Conservation (phyloP, 1,284 basidiomycete species). For the Cryptococcus sp. region DNA sequence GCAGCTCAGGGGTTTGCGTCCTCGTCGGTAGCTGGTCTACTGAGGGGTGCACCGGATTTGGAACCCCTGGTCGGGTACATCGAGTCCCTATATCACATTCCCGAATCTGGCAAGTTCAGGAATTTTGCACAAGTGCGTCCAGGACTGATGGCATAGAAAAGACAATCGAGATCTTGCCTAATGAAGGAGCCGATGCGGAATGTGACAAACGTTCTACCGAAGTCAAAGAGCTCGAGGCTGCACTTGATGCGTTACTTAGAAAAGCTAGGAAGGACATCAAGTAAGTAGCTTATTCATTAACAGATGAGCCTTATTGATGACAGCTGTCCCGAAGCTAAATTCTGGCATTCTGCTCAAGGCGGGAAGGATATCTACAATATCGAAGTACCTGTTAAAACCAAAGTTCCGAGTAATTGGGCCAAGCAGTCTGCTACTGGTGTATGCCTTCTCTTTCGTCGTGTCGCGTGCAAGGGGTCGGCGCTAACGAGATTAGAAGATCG, state of each 20-base stretch:
- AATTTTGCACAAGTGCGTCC: background rate
- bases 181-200: constrained; percentile 72
- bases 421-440: constrained; percentile 80
- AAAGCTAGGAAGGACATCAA: constrained; percentile 45
- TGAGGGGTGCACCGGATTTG: constrained; percentile 78
- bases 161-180: constrained; percentile 58
- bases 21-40: constrained; percentile 64
- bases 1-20: constrained; percentile 69
- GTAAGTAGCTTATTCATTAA: constrained; percentile 1
- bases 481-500: constrained; percentile 54
- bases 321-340: constrained; percentile 58
- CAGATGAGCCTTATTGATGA: constrained; percentile 3
- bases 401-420: constrained; percentile 76
- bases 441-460: constrained; percentile 2
- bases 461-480: background rate
- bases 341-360: constrained; percentile 79
- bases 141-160: constrained; percentile 10
- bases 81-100: constrained; percentile 63
- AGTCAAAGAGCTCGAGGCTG: constrained; percentile 63
- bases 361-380: constrained; percentile 89
- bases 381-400: constrained; percentile 60
- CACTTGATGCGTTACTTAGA: constrained; percentile 63
- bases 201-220: constrained; percentile 73
- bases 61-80: constrained; percentile 59
- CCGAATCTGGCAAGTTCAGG: constrained; percentile 58